Evolutionary conservation across 345 rosid genomes (phyloP).

Genomic region (Brassica rapa): DNA sequence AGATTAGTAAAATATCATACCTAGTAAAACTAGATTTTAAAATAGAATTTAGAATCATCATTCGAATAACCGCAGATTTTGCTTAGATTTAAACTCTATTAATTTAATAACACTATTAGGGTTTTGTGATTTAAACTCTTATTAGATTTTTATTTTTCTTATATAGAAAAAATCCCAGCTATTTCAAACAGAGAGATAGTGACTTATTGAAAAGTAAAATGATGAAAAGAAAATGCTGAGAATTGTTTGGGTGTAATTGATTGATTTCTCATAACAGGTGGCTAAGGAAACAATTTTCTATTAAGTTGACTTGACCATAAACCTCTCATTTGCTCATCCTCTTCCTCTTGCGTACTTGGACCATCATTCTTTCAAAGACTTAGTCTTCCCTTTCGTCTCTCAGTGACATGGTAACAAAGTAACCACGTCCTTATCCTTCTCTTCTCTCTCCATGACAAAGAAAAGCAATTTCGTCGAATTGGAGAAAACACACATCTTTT

Average conservation of each 20-base stretch:
- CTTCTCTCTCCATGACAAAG: not conserved
- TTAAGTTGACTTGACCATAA: slow-evolving; percentile 33
- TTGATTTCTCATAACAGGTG: not conserved
- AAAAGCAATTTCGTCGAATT: slow-evolving; percentile 27
- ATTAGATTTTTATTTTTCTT: no score
- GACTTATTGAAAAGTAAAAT: slow-evolving; percentile 31
- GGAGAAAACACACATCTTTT: not conserved
- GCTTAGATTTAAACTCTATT: no score
- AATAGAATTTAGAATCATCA: no score
- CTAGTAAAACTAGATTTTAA: no score
- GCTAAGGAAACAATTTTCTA: not conserved
- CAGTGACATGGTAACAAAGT: not conserved
- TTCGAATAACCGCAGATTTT: no score
- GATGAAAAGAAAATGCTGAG: slow-evolving; percentile 1
- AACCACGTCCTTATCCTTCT: slow-evolving; percentile 7
- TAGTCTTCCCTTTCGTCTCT: slow-evolving; percentile 6
- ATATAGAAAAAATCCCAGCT: not conserved
- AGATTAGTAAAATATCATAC: no score
- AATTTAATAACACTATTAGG: no score
- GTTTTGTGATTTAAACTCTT: no score
- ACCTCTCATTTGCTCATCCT: not conserved
- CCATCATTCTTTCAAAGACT: slow-evolving; percentile 17
- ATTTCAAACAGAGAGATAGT: not conserved
- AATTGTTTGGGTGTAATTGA: not conserved
- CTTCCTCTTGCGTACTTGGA: slow-evolving; percentile 2